Percentiles rank a stretch among this genome's conserved stretches.
Conservation (phyloP, 768 basidiomycete species). For the Cantharellus cinnabarinus region DNA sequence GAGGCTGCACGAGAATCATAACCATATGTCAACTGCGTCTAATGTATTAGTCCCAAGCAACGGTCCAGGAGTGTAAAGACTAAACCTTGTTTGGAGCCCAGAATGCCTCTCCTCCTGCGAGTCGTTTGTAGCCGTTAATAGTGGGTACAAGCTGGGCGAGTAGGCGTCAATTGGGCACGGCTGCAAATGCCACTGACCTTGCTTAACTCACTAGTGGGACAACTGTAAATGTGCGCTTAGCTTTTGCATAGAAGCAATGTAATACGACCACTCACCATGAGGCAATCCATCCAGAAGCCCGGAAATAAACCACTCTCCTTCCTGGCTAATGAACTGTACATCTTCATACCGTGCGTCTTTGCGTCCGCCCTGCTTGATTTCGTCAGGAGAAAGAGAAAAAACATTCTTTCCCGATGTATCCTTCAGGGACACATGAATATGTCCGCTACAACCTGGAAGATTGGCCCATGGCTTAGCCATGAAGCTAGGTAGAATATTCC, state of each 20-base stretch:
- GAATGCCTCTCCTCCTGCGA: slow-evolving; percentile 64
- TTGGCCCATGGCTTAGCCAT: slow-evolving; percentile 95
- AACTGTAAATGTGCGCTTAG: slow-evolving; percentile 1
- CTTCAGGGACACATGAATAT: slow-evolving; percentile 79
- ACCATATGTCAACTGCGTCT: slow-evolving; percentile 81
- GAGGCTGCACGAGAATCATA: slow-evolving; percentile 90
- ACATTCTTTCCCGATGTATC: slow-evolving; percentile 48
- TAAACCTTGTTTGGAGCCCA: not conserved
- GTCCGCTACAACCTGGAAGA: slow-evolving; percentile 93
- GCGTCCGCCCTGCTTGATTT: slow-evolving; percentile 40
- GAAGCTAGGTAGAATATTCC: slow-evolving; percentile 82
- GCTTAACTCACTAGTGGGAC: slow-evolving; percentile 1
- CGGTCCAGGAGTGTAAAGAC: slow-evolving; percentile 4
- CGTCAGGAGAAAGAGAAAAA: slow-evolving; percentile 50
- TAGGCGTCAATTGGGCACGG: not conserved
- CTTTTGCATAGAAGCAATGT: not conserved
- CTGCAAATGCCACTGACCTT: not conserved
- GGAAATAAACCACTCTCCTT: slow-evolving; percentile 84
- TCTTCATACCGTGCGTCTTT: slow-evolving; percentile 56
- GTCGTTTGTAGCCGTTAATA: slow-evolving; percentile 92
- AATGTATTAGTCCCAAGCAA: not conserved
- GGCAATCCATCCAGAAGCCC: slow-evolving; percentile 77
- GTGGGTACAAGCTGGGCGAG: slow-evolving; percentile 52
- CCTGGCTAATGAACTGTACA: slow-evolving; percentile 62
- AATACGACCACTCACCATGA: slow-evolving; percentile 37